A percentile compares a stretch with the other conserved stretches of the same genome.
Evolutionary conservation across 73 alveolate species (phyloP).

Genomic region (Halteria grandinella): DNA sequence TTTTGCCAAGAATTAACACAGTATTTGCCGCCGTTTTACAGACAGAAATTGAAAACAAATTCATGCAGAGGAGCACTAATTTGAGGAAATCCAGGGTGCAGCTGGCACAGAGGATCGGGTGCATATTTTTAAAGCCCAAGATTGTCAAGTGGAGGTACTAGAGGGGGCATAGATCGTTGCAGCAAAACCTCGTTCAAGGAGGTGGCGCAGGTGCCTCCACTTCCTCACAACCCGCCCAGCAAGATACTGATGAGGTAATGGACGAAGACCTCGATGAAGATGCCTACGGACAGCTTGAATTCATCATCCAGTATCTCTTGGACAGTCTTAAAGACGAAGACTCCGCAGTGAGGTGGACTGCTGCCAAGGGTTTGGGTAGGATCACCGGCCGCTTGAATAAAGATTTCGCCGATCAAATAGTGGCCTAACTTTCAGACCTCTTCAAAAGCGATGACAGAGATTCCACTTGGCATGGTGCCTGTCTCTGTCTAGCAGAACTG

Average conservation of each 20-base stretch:
- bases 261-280: constrained; percentile 78
- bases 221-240: too few species aligned
- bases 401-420: constrained; percentile 93
- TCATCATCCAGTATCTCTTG: constrained; percentile 79
- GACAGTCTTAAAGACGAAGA: constrained; percentile 88
- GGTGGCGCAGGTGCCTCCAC: too few species aligned
- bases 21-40: constrained; percentile 45
- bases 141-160: constrained; percentile 91
- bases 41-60: constrained; percentile 46
- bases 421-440: constrained; percentile 76
- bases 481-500: constrained; percentile 96
- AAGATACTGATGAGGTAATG: constrained; percentile 61
- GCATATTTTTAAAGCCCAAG: constrained; percentile 90
- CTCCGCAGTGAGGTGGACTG: constrained; percentile 95
- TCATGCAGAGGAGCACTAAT: constrained; percentile 64
- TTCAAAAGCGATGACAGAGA: constrained; percentile 92
- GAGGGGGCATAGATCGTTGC: constrained; percentile 70
- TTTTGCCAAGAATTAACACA: constrained; percentile 20
- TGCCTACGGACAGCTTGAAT: constrained; percentile 80
- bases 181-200: constrained; percentile 46
- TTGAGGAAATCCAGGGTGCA: constrained; percentile 72
- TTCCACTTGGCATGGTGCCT: constrained; percentile 92
- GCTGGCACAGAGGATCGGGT: constrained; percentile 87
- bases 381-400: constrained; percentile 87
- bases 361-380: constrained; percentile 98